Percentiles rank a stretch among this genome's conserved stretches.
These are phyloP conservation scores for Aspergillus vadensis DNA, from an alignment of 2,329 filamentous ascomycete genomes.

Conservation along the genomic window DNA sequence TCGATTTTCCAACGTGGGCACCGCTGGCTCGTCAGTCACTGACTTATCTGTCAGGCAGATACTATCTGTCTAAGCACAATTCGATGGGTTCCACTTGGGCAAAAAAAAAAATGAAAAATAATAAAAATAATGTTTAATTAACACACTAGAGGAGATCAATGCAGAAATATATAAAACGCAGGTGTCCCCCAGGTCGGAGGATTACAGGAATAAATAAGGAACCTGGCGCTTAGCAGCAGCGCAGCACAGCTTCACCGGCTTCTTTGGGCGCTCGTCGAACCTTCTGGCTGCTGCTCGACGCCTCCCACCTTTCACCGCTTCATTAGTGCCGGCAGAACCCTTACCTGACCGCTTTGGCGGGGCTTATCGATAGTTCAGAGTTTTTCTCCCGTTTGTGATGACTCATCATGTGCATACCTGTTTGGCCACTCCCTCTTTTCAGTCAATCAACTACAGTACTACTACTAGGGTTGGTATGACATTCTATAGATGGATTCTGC, in stretches of 20 bases:
- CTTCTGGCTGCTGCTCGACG: slow-evolving; percentile 42
- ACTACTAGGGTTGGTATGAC: too few species aligned
- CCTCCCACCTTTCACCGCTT: slow-evolving; percentile 31
- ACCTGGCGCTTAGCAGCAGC: neutral
- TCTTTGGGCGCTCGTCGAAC: slow-evolving; percentile 35
- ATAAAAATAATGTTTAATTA: neutral
- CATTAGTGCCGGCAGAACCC: slow-evolving; percentile 24
- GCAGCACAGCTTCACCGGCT: slow-evolving; percentile 7
- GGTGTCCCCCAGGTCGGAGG: neutral
- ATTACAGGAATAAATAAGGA: neutral
- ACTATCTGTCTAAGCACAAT: neutral
- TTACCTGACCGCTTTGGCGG: slow-evolving; percentile 19
- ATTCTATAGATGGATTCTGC: neutral
- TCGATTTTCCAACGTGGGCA: slow-evolving; percentile 25
- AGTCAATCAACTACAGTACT: too few species aligned
- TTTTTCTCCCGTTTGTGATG: slow-evolving; percentile 2
- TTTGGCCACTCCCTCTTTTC: neutral
- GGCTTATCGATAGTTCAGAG: slow-evolving; percentile 26
- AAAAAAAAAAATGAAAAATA: neutral
- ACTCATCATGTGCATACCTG: neutral
- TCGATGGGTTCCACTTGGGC: neutral
- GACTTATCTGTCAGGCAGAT: neutral
- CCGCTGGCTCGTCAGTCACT: slow-evolving; percentile 25
- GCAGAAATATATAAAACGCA: neutral
- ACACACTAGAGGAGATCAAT: neutral